A percentile compares a stretch with the other conserved stretches of the same genome.
Conservation (phyloP, 2,329 filamentous ascomycete species). For the Ophiostoma sp. region DNA sequence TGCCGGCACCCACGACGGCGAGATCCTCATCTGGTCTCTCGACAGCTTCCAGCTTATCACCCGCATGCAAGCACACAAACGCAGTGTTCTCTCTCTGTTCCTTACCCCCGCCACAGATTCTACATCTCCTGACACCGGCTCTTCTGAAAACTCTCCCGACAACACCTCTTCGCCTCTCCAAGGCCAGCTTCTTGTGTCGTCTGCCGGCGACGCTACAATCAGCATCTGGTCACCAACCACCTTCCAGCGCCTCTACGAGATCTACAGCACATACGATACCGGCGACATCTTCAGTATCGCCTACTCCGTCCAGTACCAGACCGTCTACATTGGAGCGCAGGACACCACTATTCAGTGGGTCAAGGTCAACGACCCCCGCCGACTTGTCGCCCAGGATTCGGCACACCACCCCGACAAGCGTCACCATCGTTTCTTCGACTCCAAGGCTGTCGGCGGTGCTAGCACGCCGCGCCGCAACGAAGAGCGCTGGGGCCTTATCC, state of each 20-base stretch:
- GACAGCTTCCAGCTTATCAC: slow-evolving; percentile 76
- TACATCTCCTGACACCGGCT: not conserved
- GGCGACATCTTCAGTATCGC: slow-evolving; percentile 95
- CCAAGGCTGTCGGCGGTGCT: slow-evolving; percentile 73
- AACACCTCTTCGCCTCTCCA: slow-evolving; percentile 43
- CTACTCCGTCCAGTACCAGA: slow-evolving; percentile 73
- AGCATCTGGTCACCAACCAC: slow-evolving; percentile 84
- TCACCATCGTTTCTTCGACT: slow-evolving; percentile 90
- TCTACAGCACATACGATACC: slow-evolving; percentile 89
- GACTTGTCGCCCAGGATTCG: slow-evolving; percentile 55
- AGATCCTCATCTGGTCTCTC: slow-evolving; percentile 87
- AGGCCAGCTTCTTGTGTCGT: slow-evolving; percentile 69
- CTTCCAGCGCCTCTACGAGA: slow-evolving; percentile 73
- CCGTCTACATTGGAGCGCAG: slow-evolving; percentile 85
- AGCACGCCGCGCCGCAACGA: slow-evolving; percentile 67
- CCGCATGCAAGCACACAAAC: slow-evolving; percentile 81
- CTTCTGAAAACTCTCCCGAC: slow-evolving; percentile 42
- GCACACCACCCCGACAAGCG: slow-evolving; percentile 68
- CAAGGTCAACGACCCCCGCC: slow-evolving; percentile 59
- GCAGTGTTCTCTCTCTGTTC: slow-evolving; percentile 80
- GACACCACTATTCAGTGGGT: slow-evolving; percentile 97
- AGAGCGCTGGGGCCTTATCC: slow-evolving; percentile 51
- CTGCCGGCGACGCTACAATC: slow-evolving; percentile 85
- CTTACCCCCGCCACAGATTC: slow-evolving; percentile 61
- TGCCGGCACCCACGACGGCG: slow-evolving; percentile 86